Evolutionary conservation across 352 stramenopile genomes (phyloP).

Genomic region (Phytophthora gonapodyides): DNA sequence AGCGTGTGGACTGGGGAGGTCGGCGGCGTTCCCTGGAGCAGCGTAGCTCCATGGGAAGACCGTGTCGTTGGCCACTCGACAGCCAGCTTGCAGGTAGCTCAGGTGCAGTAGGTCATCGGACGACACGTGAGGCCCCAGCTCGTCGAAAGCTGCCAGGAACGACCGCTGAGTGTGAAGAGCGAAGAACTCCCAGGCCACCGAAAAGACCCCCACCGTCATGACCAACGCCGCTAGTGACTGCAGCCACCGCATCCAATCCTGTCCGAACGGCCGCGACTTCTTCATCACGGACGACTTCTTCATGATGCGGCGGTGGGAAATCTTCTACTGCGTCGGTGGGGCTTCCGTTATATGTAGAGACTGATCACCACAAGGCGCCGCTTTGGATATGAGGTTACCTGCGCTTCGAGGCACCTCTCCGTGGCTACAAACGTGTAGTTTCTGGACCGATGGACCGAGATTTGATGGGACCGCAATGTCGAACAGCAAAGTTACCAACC

Average conservation of each 20-base stretch:
- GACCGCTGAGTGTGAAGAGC: conserved; percentile 19
- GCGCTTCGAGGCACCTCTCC: too few species aligned
- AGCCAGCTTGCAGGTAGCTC: conserved; percentile 37
- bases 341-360: too few species aligned
- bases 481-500: too few species aligned
- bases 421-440: too few species aligned
- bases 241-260: conserved; percentile 22
- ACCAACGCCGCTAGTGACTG: conserved; percentile 24
- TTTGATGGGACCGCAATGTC: too few species aligned
- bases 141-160: conserved; percentile 23
- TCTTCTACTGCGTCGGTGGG: too few species aligned
- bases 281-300: conserved; percentile 17
- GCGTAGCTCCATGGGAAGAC: conserved; percentile 45
- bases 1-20: not conserved
- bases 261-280: conserved; percentile 1
- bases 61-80: conserved; percentile 35
- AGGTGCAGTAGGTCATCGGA: conserved; percentile 49
- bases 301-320: conserved; percentile 1
- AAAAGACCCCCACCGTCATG: conserved; percentile 20
- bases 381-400: too few species aligned
- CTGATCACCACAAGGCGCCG: too few species aligned
- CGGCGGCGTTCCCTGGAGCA: conserved; percentile 9
- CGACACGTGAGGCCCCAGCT: conserved; percentile 13
- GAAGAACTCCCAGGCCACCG: conserved; percentile 28
- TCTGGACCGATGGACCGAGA: too few species aligned